A percentile compares a stretch with the other conserved stretches of the same genome.
These are phyloP conservation scores for Botryotinia narcissicola DNA, from an alignment of 2,329 filamentous ascomycete genomes.

Conservation along the genomic window DNA sequence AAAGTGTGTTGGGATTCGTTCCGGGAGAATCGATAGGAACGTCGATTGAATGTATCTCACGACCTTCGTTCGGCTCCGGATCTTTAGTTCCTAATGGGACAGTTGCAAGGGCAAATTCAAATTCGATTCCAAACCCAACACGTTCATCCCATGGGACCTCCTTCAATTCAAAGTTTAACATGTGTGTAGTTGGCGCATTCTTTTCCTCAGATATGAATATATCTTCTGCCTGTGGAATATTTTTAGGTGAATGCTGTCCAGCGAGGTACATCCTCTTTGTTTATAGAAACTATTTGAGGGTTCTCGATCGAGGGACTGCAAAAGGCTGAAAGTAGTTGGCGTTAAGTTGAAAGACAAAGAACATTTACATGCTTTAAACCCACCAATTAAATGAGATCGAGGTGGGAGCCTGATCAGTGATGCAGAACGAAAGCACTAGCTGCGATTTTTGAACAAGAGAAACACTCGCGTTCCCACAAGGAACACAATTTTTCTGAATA, in stretches of 20 bases:
- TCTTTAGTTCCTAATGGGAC: constrained; percentile 14
- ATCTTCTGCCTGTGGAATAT: neutral
- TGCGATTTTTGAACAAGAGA: neutral
- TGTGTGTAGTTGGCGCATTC: neutral
- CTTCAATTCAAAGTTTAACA: constrained; percentile 7
- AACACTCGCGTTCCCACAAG: neutral
- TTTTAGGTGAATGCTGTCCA: neutral
- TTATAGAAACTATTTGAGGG: neutral
- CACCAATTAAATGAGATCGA: neutral
- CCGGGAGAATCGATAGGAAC: neutral
- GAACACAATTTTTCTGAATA: neutral
- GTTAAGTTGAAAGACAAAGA: neutral
- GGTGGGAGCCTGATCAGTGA: neutral
- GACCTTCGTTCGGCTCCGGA: constrained; percentile 18
- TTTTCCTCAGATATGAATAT: neutral
- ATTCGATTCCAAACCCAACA: constrained; percentile 31
- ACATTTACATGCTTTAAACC: neutral
- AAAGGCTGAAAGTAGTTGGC: neutral
- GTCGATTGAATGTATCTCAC: constrained; percentile 14
- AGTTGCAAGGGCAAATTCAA: constrained; percentile 29
- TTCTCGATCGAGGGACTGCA: neutral
- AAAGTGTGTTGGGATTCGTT: neutral
- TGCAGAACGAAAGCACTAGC: neutral
- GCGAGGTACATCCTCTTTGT: neutral
- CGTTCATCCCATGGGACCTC: constrained; percentile 7